phyloP scores from a whole-genome alignment of 768 basidiomycete genomes.

The Termitomyces eurrhizus region DNA sequence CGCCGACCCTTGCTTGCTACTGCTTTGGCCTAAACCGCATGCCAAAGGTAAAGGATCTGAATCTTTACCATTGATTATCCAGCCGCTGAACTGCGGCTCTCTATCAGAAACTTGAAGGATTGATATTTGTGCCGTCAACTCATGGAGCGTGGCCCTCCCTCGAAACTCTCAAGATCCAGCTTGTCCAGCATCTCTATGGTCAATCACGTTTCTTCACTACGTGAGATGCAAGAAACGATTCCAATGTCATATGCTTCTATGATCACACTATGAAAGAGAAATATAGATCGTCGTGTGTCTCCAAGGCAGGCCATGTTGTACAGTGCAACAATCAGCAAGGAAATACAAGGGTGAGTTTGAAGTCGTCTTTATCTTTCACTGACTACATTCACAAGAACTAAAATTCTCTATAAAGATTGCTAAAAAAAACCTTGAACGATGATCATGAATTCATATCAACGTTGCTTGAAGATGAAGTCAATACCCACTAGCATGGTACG shows the following conservation, averaged over 20 bases:
- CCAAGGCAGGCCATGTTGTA: conserved; percentile 67
- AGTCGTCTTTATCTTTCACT: not conserved
- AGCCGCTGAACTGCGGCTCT: not conserved
- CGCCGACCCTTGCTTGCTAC: not conserved
- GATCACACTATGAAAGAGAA: not conserved
- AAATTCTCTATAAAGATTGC: conserved; percentile 13
- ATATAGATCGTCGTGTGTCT: conserved; percentile 33
- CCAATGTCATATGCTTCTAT: not conserved
- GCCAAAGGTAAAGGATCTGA: not conserved
- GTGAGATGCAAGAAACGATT: not conserved
- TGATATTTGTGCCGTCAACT: conserved; percentile 3
- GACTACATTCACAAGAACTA: not conserved
- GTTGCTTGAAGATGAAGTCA: conserved; percentile 50
- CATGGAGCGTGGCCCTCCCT: not conserved
- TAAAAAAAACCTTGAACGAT: conserved; percentile 19
- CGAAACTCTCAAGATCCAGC: not conserved
- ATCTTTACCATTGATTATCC: not conserved
- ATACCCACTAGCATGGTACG: conserved; percentile 59
- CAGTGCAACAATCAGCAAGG: conserved; percentile 72
- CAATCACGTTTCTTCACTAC: not conserved
- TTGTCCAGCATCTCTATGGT: not conserved
- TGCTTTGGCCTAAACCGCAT: not conserved
- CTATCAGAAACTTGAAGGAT: not conserved
- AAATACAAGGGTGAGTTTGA: conserved; percentile 45
- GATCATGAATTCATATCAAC: conserved; percentile 54